These are phyloP conservation scores for Nakazawaea populi DNA, from an alignment of 805 yeast genomes.

Conservation along the genomic window DNA sequence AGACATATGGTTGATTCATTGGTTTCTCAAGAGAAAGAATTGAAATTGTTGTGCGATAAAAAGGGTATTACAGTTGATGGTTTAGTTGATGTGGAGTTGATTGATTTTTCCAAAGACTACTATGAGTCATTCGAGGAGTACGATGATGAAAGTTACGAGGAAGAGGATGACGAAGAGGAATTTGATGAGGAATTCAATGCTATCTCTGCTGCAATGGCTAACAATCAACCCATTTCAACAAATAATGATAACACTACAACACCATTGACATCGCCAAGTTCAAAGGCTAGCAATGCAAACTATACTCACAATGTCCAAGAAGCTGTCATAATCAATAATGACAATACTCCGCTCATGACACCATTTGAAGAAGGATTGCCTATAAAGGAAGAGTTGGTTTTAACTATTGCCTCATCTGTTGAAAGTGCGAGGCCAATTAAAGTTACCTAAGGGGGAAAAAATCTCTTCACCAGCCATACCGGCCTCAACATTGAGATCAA, in stretches of 20 bases:
- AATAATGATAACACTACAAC: background rate
- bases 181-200: background rate
- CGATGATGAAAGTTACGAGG: constrained; percentile 9
- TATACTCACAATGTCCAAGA: constrained; percentile 1
- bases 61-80: constrained; percentile 25
- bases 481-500: background rate
- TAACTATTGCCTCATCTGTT: background rate
- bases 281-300: constrained; percentile 3
- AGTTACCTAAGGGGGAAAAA: background rate
- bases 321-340: constrained; percentile 3
- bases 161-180: constrained; percentile 1
- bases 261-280: constrained; percentile 8
- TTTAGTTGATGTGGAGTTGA: constrained; percentile 18
- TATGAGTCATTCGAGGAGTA: constrained; percentile 2
- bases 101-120: constrained; percentile 3
- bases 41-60: constrained; percentile 19
- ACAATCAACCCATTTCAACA: background rate
- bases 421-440: constrained; percentile 7
- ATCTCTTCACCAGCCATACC: background rate
- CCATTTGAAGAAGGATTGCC: background rate
- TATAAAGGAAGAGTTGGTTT: background rate
- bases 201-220: too few species aligned
- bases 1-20: constrained; percentile 22
- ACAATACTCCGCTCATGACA: constrained; percentile 4
- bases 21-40: constrained; percentile 18